phyloP scores from a whole-genome alignment of 306 rosid genomes.

The Sicyos edulis region DNA sequence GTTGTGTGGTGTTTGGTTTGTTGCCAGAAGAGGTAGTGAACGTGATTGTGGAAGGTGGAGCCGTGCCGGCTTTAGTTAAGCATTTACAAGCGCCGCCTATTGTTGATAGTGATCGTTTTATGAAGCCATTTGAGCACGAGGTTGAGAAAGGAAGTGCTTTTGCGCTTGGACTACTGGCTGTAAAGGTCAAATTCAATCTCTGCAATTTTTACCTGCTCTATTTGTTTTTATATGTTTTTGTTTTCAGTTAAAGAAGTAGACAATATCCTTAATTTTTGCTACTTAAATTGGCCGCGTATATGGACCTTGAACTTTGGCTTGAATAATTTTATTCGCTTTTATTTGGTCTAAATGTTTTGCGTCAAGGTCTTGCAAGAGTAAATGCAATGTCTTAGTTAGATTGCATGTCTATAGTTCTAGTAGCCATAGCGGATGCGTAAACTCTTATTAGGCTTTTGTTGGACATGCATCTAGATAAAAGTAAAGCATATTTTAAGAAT shows the following conservation, averaged over 20 bases:
- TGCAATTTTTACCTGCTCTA: not conserved
- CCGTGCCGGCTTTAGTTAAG: conserved; percentile 76
- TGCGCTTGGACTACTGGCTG: conserved; percentile 95
- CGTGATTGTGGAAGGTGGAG: conserved; percentile 93
- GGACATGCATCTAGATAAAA: too few relatives aligned
- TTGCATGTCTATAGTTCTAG: too few relatives aligned
- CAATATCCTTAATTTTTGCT: not conserved
- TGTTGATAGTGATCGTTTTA: conserved; percentile 37
- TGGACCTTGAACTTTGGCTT: not conserved
- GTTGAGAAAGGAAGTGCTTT: conserved; percentile 98
- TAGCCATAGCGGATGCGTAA: too few relatives aligned
- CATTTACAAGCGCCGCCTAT: conserved; percentile 78
- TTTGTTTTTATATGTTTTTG: not conserved
- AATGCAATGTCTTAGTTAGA: not conserved
- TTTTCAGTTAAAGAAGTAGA: not conserved
- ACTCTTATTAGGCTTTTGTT: too few relatives aligned
- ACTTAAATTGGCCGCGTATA: not conserved
- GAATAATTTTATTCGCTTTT: not conserved
- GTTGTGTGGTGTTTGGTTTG: conserved; percentile 20
- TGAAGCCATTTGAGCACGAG: conserved; percentile 79
- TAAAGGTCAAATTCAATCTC: conserved; percentile 50
- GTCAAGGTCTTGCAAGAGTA: not conserved
- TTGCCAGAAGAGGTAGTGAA: conserved; percentile 80
- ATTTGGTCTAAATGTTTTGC: not conserved
- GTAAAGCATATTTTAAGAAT: not conserved